phyloP scores from a whole-genome alignment of 1,284 basidiomycete species.

The Megacollybia platyphylla region DNA sequence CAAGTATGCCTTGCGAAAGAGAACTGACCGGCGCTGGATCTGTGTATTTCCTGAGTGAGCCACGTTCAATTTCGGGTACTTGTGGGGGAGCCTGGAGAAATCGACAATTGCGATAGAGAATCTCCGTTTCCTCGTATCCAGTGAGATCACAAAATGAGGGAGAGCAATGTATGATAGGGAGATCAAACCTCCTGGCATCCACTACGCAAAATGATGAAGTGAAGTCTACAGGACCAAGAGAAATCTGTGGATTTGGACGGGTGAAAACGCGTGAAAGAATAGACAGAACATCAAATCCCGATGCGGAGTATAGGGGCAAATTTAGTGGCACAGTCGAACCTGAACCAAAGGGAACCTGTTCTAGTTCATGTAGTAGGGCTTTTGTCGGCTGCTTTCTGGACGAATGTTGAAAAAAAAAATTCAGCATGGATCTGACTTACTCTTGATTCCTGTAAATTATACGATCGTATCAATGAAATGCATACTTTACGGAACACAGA shows the following conservation, averaged over 20 bases:
- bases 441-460: no score
- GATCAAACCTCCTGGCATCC: conserved; percentile 70
- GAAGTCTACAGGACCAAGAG: conserved; percentile 84
- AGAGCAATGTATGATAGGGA: conserved; percentile 81
- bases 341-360: no score
- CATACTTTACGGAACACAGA: no score
- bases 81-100: conserved; percentile 64
- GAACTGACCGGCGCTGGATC: conserved; percentile 58
- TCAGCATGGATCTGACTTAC: no score
- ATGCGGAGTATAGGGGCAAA: conserved; percentile 58
- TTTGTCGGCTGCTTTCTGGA: no score
- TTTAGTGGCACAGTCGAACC: conserved; percentile 7
- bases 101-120: conserved; percentile 81
- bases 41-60: conserved; percentile 56
- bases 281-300: conserved; percentile 84
- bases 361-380: no score
- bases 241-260: conserved; percentile 65
- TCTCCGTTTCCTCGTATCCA: conserved; percentile 69
- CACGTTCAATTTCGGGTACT: conserved; percentile 48
- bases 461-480: no score
- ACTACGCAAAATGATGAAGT: conserved; percentile 85
- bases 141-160: conserved; percentile 74
- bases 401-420: no score
- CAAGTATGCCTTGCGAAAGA: conserved; percentile 52
- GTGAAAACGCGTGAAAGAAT: conserved; percentile 69